Base-by-base conservation (phyloP, 2,329 filamentous ascomycete genomes). In the Onygenales sp. region DNA sequence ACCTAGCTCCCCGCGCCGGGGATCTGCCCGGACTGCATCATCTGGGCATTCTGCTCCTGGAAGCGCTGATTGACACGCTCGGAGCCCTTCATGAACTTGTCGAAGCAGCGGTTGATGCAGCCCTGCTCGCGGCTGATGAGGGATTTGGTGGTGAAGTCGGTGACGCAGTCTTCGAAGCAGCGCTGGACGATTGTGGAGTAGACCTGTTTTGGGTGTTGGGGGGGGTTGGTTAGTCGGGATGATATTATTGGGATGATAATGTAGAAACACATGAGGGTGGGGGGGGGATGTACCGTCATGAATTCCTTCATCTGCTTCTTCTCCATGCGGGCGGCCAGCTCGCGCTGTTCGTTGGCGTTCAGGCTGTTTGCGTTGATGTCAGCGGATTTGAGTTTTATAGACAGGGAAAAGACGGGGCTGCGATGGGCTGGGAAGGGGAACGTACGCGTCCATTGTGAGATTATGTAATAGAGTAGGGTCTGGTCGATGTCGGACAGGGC, bases 231-330 rank as follows among this genome's bases (percentile, higher is more conserved):
- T 17, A 17, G 17, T n/a, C 17, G 21, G 9, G 31, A 36, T 40
- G 27, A 34, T 42, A 34, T 42, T 27, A 14, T 49, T 43, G 37
- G 39, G 27, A 43, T 21, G 17, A 37, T 36, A 54, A 51, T 56
- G 34, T 10, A 39, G 3, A 5, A 5, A 27, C 45, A 36, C n/a
- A 45, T 9, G 14, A 17, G 32, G 54, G 47, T 54, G 47, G 57
- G 27, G 49, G 50, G 50, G 51, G 46, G 56, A 79, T 88, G 63
- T 80, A 97, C 93, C 65, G 83, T 87, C 86, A 97, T 95, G 70
- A 98, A 97, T 70, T 97, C 92, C 77, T 95, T 95, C 80, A 98
- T 88, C 76, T 98, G 93, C 76, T 93, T 94, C 76, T 88, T 87
- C 78, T 97, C 90, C 83, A 98, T 91, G 74, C 93, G 89, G 75